Evolutionary conservation across 2,329 filamentous ascomycete species (phyloP), one percentile per base, ranked within the genome.

Genomic region (Calonectria multiphialidica): DNA sequence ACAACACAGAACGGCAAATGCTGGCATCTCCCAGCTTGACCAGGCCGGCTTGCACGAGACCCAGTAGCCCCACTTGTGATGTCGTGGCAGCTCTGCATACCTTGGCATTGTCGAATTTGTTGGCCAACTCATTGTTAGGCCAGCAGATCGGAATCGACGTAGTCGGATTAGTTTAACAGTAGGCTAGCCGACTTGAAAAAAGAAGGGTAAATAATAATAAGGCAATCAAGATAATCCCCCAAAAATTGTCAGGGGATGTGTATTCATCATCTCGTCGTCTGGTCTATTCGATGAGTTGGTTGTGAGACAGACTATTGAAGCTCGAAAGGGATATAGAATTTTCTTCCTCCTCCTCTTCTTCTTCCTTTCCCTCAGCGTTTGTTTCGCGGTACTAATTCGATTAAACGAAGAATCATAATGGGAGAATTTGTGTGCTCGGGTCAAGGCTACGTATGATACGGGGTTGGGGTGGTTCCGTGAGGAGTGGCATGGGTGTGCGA

Each of bases 31-130:
- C 25, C 18, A 33, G 67, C 49, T 55, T 21, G 40, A 28, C 37
- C 35, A 33, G 59, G 12, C 18, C 49, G 40, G 13, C 21, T 37
- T 59, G 49, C 12, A 47, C 44, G 28, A n/a, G 50, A 50, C 50
- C 61, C 40, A 62, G 57, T 33, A 45, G 23, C 37, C 30, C 50
- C 61, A 61, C 61, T 66, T 61, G 42, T 62, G 62, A 70, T 70
- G 68, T 70, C 68, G 68, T 70, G 68, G 68, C 68, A 57, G 62
- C 61, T 63, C 37, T 49, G 66, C 66, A 62, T 62, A 35, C 44
- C 66, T 66, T 65, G 49, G 61, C 40, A 25, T 40, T 18, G 23
- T 45, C 16, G 25, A 33, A 66, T 44, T 62, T n/a, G 53, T 50
- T 59, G 30, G 63, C 16, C 68, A 66, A 21, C 42, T 62, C 53